These are phyloP conservation scores for Podospora pseudoanserina DNA, from an alignment of 495 filamentous ascomycete species.

Conservation along the genomic window DNA sequence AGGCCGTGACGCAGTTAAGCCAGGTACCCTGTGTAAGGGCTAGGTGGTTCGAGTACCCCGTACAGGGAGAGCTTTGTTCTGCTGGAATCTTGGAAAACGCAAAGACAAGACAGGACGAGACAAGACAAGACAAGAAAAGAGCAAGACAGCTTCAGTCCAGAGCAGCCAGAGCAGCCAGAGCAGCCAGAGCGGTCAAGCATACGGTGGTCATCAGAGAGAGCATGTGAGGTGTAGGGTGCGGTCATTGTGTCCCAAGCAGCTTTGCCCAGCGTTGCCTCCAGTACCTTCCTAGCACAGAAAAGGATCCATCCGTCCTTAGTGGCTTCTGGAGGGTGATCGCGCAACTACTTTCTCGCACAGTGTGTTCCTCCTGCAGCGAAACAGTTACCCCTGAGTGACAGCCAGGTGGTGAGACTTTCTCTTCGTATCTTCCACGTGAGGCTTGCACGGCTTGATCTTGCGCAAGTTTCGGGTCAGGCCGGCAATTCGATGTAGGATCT, in stretches of 20 bases:
- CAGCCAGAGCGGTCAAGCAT: background rate
- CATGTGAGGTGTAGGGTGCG: background rate
- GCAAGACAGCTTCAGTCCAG: background rate
- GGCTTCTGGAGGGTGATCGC: conserved; percentile 3
- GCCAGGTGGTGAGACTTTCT: background rate
- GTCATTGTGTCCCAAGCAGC: background rate
- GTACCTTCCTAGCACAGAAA: background rate
- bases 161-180: too few species aligned
- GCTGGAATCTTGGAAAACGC: background rate
- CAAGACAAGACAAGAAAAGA: too few species aligned
- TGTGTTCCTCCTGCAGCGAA: background rate
- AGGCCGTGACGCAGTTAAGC: conserved; percentile 10
- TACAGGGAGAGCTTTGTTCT: too few species aligned
- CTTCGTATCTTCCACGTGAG: background rate
- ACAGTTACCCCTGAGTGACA: background rate
- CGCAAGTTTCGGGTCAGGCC: background rate
- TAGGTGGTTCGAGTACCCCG: too few species aligned
- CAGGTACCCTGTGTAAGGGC: background rate
- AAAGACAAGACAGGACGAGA: background rate
- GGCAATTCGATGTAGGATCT: background rate
- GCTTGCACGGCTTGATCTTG: background rate
- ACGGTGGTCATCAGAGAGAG: background rate
- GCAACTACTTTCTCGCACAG: background rate
- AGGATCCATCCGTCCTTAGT: conserved; percentile 7
- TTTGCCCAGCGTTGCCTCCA: too few species aligned